Base-by-base conservation (phyloP, 176 grass and related monocot genomes). In the Bolboschoenus planiculmis region DNA sequence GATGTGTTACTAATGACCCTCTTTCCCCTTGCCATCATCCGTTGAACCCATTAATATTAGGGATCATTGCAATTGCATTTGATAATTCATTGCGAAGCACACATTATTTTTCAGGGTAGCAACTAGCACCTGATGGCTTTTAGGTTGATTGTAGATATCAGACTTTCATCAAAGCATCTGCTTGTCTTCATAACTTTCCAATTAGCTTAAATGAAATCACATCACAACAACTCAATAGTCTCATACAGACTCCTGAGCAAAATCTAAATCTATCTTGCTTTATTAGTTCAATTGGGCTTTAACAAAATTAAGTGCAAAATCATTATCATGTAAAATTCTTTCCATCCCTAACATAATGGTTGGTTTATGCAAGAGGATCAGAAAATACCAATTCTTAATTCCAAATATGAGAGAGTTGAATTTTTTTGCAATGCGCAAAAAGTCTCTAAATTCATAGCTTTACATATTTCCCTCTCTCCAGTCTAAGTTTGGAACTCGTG, bases 41-140 rank as follows among this genome's bases (percentile, higher is more conserved):
- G 67, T 60, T 80, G 57, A 55, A 44, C 20, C 13, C 33, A 83
- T 90, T 47, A 67, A 78, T 54, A 18, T 36, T 78, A 31, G 4
- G 63, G 27, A 36, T 43, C 20, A 71, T 10, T 44, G 10, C 36
- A 43, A 46, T 9, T 21, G 35, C 64, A 68, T 34, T 20, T 3
- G 1, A n/a, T 67, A 37, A 67, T 35, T 71, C 42, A 42, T 40
- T 66, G 62, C 62, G 13, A 71, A 71, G 4, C 66, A 42, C 6
- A 23, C 20, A 43, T 7, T 43, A 11, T 40, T 71, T 42, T 7
- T 21, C n/a, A 24, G 8, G 36, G n/a, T 72, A 72, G 33, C n/a
- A 72, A 44, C 37, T 43, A 34, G 33, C 63, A 72, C 9, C 16
- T 4, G 24, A 13, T 62, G 20, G n/a, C n/a, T n/a, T n/a, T n/a